Base-by-base conservation (phyloP, 2,329 filamentous ascomycete species). In the Fusarium sp. region DNA sequence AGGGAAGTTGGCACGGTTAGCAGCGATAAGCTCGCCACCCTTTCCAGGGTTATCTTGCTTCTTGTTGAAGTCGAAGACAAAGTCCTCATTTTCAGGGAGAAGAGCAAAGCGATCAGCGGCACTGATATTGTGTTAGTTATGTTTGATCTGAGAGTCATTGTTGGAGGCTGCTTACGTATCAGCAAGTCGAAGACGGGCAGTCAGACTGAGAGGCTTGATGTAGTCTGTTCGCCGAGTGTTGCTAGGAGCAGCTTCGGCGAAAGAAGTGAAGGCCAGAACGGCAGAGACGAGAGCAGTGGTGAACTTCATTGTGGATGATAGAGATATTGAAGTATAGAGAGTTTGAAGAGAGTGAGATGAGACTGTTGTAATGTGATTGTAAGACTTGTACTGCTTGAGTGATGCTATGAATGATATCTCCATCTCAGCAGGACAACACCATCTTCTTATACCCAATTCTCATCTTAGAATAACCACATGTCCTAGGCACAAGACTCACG, bases 1-100 rank as follows among this genome's bases (percentile, higher is more conserved):
- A 5, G 88, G 87, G 79, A 89, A 89, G 38, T 83, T 85, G 78
- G 86, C 85, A 75, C 87, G 83, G 80, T 88, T 87, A 46, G 87
- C 86, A 23, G 83, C 80, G 40, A 86, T 78, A 66, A 88, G 81
- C 73, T 85, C 81, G 42, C 86, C 86, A 41, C 85, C 86, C 62
- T 73, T 71, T 52, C 75, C 75, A 30, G 75, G 71, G 54, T 58
- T 68, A 3, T 56, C 27, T 11, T 77, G 75, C 44, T 67, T 52
- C 49, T 69, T 71, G 73, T 80, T 81, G 79, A 87, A 87, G 77
- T 85, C 81, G 78, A 86, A 87, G 76, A 85, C 75, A 76, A 87
- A 86, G 65, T 86, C 79, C 6, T 78, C 62, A 70, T 86, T 78
- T 14, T 83, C 76, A 18, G 81, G 79, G 20, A 86, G 81, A 52